Evolutionary conservation across 2,329 filamentous ascomycete species (phyloP).

Genomic region (Ophiognomonia clavigignenti-juglandacearum): DNA sequence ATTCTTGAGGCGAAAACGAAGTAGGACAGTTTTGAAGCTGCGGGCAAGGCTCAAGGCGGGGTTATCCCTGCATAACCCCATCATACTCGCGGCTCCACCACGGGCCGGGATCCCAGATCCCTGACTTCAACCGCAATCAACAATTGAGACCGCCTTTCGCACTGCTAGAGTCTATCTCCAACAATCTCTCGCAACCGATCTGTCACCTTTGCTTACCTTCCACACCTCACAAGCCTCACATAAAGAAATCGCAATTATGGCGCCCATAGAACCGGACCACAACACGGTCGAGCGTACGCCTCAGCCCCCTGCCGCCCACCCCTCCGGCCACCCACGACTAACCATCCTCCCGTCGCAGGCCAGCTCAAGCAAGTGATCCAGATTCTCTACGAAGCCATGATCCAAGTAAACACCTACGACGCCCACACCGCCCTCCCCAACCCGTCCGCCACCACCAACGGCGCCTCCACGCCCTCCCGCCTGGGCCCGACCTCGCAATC

Average conservation of each 20-base stretch:
- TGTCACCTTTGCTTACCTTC: too few species aligned
- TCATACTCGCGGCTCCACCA: background rate
- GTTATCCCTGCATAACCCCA: background rate
- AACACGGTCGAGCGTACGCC: conserved; percentile 21
- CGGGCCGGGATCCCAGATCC: background rate
- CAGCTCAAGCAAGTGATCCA: conserved; percentile 59
- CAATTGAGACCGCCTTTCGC: too few species aligned
- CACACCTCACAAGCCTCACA: background rate
- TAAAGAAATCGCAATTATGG: conserved; percentile 17
- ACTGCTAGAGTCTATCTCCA: too few species aligned
- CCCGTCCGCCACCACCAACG: conserved; percentile 18
- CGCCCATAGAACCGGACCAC: conserved; percentile 22
- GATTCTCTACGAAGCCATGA: conserved; percentile 59
- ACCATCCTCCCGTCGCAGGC: conserved; percentile 31
- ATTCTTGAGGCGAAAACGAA: too few species aligned
- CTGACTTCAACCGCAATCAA: too few species aligned
- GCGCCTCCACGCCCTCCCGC: conserved; percentile 55
- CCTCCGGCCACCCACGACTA: background rate
- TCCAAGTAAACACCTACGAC: conserved; percentile 60
- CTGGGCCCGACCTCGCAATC: too few species aligned
- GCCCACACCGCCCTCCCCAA: conserved; percentile 32
- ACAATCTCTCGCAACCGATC: too few species aligned
- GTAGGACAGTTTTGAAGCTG: background rate
- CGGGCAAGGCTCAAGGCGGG: too few species aligned
- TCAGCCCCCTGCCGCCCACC: background rate